Base-by-base conservation (phyloP, 2,329 filamentous ascomycete genomes). In the Fusarium staphyleae region DNA sequence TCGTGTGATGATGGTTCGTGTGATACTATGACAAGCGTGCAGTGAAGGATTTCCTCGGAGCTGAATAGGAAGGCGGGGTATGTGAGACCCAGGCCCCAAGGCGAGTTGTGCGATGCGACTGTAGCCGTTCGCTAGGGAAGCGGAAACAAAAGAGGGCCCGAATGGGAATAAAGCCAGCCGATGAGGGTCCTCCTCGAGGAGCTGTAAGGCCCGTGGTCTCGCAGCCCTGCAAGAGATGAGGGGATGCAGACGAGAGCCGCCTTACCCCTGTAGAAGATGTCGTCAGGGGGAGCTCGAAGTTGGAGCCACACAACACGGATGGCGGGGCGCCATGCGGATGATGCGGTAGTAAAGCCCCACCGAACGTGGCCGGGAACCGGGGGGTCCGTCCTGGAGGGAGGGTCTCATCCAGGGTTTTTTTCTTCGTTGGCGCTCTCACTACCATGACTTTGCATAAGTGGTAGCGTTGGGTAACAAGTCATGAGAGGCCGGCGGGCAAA, bases 291-390 rank as follows among this genome's bases (percentile, higher is more conserved):
- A 37, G 14, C 45, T 48, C 26, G 57, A 58, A 40, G 59, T 48
- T 62, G 58, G 46, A 37, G 33, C 58, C 43, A 55, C 43, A 41
- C 42, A 40, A 41, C 34, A 42, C 37, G 37, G 46, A 49, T 48
- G 26, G 54, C 58, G 58, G 58, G 58, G 58, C 58, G 54, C 58
- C 58, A 55, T 62, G 58, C 36, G 55, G 49, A 47, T 48, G 45
- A 40, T 43, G 55, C 36, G 32, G 13, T 53, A 22, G 39, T 8
- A 24, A 19, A 42, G 57, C 36, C 54, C 28, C 14, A 46, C 19
- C 33, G 34, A 56, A 46, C 53, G 39, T 58, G 24, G 37, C 58
- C 54, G 58, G 58, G 58, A 51, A 62, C 58, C 49, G 33, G 58
- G 55, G 49, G 22, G 35, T 32, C 15, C 32, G 37, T 28, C 42